phyloP scores from a whole-genome alignment of 2,329 filamentous ascomycete species.

The Akanthomyces lecanii region DNA sequence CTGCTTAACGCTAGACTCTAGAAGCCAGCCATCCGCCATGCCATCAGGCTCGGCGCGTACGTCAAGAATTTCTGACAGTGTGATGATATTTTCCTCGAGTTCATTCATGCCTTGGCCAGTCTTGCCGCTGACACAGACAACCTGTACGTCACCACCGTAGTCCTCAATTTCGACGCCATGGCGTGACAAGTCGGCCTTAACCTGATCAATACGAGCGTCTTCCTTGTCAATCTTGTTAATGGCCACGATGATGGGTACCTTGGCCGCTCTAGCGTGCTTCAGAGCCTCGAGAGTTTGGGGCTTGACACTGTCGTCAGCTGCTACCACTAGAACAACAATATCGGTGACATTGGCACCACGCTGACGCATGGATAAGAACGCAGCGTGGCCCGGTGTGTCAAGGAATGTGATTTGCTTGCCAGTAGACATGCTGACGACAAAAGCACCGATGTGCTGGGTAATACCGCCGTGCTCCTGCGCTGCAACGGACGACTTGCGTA shows the following conservation, averaged over 20 bases:
- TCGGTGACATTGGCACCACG: constrained; percentile 94
- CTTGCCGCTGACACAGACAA: constrained; percentile 86
- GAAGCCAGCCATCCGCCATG: constrained; percentile 84
- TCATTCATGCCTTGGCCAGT: constrained; percentile 89
- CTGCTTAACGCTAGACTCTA: constrained; percentile 85
- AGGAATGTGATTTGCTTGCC: constrained; percentile 94
- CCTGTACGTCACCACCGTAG: constrained; percentile 89
- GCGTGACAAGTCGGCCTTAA: constrained; percentile 80
- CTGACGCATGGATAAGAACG: constrained; percentile 93
- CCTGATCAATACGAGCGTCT: constrained; percentile 71
- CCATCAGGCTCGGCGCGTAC: constrained; percentile 75
- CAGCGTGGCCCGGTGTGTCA: constrained; percentile 93
- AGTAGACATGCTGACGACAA: constrained; percentile 80
- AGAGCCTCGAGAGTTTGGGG: constrained; percentile 95
- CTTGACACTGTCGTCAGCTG: constrained; percentile 95
- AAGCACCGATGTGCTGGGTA: constrained; percentile 97
- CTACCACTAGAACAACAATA: constrained; percentile 92
- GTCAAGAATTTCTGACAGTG: constrained; percentile 84
- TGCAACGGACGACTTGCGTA: constrained; percentile 88
- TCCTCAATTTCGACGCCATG: constrained; percentile 91
- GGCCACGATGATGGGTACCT: constrained; percentile 93
- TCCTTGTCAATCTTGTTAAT: constrained; percentile 97
- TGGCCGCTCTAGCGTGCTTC: constrained; percentile 82
- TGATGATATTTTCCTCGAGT: constrained; percentile 84
- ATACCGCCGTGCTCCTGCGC: constrained; percentile 93